Evolutionary conservation across 345 rosid species (phyloP), one percentile per base, ranked within the genome.

Genomic region (Citrus maxima): DNA sequence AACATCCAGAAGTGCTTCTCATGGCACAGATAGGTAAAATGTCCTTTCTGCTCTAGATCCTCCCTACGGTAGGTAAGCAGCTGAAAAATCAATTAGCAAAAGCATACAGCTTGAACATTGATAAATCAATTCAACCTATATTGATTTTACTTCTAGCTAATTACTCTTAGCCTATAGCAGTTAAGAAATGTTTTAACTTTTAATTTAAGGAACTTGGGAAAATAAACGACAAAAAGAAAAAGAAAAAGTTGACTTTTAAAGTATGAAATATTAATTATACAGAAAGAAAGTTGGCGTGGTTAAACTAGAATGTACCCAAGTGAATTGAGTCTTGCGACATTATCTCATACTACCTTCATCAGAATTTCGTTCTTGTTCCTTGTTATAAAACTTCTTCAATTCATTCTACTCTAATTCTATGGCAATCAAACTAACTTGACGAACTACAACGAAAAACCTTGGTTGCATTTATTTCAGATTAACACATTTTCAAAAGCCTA

Each of bases 1-100:
- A 72, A 93, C 98, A 76, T 93, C 98, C 73, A 84, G 70, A 46
- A 93, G 92, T 27, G 93, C 94, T 89, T 93, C 96, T 82, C 91
- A 96, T 61, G 96, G 93, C 80, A 91, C 98, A 3, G 98, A 89
- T 75, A 93, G 90, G 79, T 90, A 91, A 79, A 91, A 88, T 70
- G 91, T 89, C 82, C 93, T 80, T 84, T 89, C 91, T 74, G 89
- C 92, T 76, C 62, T 70, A 69, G 85, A 85, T 72, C 76, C 85
- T 40, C 89, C 94, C 98, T 93, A 89, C 81, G 82, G 79, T 80
- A 68, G 56, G 28, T 73, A 30, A 81, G 38, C 38, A 4, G 38
- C 8, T 35, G 5, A 35, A 35, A 35, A 35, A 35, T 35, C 38
- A 35, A 35, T 35, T 35, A 35, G 6, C 38, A 35, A 35, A 35